Base-by-base conservation (phyloP, 2,329 filamentous ascomycete genomes). In the Penicillium sp. region DNA sequence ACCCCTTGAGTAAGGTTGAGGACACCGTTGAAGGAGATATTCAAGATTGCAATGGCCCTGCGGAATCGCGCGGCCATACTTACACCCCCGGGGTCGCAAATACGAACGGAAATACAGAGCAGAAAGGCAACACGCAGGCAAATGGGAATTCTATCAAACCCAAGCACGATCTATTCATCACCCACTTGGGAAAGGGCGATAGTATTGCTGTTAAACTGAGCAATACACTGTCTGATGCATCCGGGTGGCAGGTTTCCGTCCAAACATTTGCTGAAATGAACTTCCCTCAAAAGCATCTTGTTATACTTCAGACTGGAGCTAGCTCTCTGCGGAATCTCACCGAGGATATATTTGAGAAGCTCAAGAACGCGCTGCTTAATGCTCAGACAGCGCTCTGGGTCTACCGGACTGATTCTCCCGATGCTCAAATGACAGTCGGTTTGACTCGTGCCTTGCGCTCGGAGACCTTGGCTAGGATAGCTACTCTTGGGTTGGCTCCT, bases 341-440 rank as follows among this genome's bases (percentile, higher is more conserved):
- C 0, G 25, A 44, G 3, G 41, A 60, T 7, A 8, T 34, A 3
- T 67, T 65, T 25, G 57, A 62, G 6, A 36, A 21, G 6, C 55
- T 69, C 23, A 60, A 67, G 40, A 57, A 45, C 16, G 55, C 61
- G 4, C 44, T 70, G 3, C 56, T 69, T 1, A 60, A 50, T 21
- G 62, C 66, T 19, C 53, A 49, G 7, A 52, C 60, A 23, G 46
- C 67, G 4, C 59, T 70, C 13, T 70, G 68, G 68, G 66, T 70
- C 10, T 67, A 68, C 36, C 57, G 56, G 6, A 50, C 56, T 15
- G 58, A 63, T 19, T 60, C 38, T 23, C 66, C 66, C 9, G 68
- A 69, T 52, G 55, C 64, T 15, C 65, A 68, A 33, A 69, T 69
- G 68, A 63, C 58, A n/a, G 60, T 69, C n/a, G 68, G 68, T 9